Percentiles rank a stretch among this genome's conserved stretches.
phyloP scores from a whole-genome alignment of 2,329 filamentous ascomycete species.

The Penicillium sp. region DNA sequence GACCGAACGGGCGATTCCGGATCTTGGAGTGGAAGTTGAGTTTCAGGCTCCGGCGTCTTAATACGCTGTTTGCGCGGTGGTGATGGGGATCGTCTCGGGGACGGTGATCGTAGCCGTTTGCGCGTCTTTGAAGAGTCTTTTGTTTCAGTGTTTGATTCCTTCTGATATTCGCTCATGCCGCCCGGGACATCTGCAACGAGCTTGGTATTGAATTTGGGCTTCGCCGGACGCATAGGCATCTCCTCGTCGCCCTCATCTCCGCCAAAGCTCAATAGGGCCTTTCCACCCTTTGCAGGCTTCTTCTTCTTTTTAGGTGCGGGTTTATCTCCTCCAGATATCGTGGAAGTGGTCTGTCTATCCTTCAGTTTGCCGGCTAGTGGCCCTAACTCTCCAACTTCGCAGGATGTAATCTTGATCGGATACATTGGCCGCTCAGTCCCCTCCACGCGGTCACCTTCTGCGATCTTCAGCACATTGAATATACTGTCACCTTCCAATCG shows the following conservation, averaged over 20 bases:
- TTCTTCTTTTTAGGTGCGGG: slow-evolving; percentile 46
- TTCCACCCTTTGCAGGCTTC: slow-evolving; percentile 47
- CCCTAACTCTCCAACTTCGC: slow-evolving; percentile 51
- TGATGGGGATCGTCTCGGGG: slow-evolving; percentile 30
- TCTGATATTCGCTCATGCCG: slow-evolving; percentile 15
- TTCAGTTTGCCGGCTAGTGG: slow-evolving; percentile 50
- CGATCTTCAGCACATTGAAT: slow-evolving; percentile 93
- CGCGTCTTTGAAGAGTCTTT: slow-evolving; percentile 21
- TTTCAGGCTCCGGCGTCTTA: slow-evolving; percentile 46
- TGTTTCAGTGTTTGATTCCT: slow-evolving; percentile 13
- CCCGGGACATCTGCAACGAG: slow-evolving; percentile 43
- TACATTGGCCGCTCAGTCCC: slow-evolving; percentile 84
- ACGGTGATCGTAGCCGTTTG: slow-evolving; percentile 42
- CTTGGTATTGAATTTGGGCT: slow-evolving; percentile 54
- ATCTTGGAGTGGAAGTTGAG: slow-evolving; percentile 50
- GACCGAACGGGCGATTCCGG: slow-evolving; percentile 47
- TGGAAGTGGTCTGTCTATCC: slow-evolving; percentile 44
- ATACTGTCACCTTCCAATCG: slow-evolving; percentile 91
- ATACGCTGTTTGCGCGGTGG: slow-evolving; percentile 36
- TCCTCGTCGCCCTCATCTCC: slow-evolving; percentile 47
- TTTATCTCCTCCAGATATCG: slow-evolving; percentile 31
- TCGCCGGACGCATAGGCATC: slow-evolving; percentile 43
- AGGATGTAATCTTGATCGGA: slow-evolving; percentile 70
- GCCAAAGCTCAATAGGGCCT: slow-evolving; percentile 53
- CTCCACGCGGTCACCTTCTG: slow-evolving; percentile 79